phyloP scores from a whole-genome alignment of 805 yeast genomes.

The Candida anglica region DNA sequence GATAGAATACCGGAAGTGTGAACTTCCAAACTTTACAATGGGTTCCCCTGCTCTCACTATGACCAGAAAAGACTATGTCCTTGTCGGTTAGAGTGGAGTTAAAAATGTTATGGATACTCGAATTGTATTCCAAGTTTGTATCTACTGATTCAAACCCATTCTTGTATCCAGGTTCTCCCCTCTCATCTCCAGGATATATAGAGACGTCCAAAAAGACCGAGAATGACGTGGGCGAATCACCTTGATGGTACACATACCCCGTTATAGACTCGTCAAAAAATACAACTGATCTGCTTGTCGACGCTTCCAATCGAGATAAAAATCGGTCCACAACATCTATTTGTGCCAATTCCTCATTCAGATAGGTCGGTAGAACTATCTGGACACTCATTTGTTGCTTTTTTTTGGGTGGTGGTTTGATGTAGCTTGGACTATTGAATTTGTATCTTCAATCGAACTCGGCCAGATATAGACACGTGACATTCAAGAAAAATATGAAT shows the following conservation, averaged over 20 bases:
- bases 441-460: too few relatives aligned
- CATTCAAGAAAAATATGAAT: too few relatives aligned
- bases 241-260: conserved; percentile 22
- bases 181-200: conserved; percentile 14
- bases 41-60: conserved; percentile 6
- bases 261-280: conserved; percentile 28
- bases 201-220: conserved; percentile 15
- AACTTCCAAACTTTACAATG: conserved; percentile 25
- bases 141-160: conserved; percentile 5
- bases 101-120: not conserved
- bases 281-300: conserved; percentile 12
- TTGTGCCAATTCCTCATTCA: too few relatives aligned
- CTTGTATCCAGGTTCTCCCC: too few relatives aligned
- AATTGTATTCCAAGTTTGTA: too few relatives aligned
- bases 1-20: conserved; percentile 24
- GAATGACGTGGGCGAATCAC: conserved; percentile 4
- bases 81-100: conserved; percentile 2
- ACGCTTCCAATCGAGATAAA: conserved; percentile 1
- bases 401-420: too few relatives aligned
- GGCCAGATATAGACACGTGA: too few relatives aligned
- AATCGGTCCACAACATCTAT: not conserved
- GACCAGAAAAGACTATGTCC: conserved; percentile 8
- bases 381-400: too few relatives aligned
- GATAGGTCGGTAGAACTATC: too few relatives aligned
- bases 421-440: too few relatives aligned